Base-by-base conservation (phyloP, 345 rosid species). In the Noccaea bulbosa region DNA sequence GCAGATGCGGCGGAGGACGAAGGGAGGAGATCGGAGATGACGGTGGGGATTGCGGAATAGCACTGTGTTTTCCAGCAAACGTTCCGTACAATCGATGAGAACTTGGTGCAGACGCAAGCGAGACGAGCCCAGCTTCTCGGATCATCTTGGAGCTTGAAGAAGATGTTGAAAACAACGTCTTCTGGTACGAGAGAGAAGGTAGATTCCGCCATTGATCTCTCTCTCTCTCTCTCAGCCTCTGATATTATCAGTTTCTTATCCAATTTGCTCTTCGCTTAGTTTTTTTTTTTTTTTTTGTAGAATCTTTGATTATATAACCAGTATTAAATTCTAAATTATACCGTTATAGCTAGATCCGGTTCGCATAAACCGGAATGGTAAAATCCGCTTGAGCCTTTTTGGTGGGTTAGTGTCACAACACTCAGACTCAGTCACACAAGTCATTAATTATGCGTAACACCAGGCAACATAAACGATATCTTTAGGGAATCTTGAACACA, bases 131-230 rank as follows among this genome's bases (percentile, higher is more conserved):
- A 94, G 81, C 81, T 60, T 51, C 84, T 78, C 0, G 98, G 98
- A 58, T 94, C 97, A 2, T 85, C 96, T 69, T 89, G 89, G 15
- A 94, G 93, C 81, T 85, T 89, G 85, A 72, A 91, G 83, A 94
- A 83, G 77, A 94, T 88, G 63, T 80, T 88, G 49, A 87, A 90
- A 11, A 94, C 82, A 3, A 92, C 80, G 76, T 92, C 99, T 72
- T 91, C 95, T 2, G 98, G 79, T 52, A 94, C 83, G 62, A 65
- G 70, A 4, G 74, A 77, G 88, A 91, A 94, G 12, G 43, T 67
- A 9, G 80, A 63, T 4, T 79, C 87, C 24, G 82, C 54, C 98
- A 89, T 71, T n/a, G 10, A 37, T 46, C 16, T 1, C 30, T 53
- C 11, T 2, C n/a, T 60, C 64, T 49, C 48, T 5, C 14, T 50